A percentile compares a stretch with the other conserved stretches of the same genome.
phyloP scores from a whole-genome alignment of 257 asterid species.

The Gynochthodes officinalis region DNA sequence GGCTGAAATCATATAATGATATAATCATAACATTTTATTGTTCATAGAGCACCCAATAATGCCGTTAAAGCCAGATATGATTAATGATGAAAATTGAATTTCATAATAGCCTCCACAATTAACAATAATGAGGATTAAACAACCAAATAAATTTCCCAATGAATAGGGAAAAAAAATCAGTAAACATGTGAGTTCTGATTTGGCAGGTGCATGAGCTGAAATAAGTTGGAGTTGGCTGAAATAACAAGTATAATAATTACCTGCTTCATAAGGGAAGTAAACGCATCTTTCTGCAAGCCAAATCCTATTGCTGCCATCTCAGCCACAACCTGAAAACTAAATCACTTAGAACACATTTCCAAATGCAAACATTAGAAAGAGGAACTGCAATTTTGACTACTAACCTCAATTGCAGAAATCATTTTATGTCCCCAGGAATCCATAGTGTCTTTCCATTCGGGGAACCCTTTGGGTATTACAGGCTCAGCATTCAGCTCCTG shows the following conservation, averaged over 20 bases:
- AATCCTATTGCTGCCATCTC: slow-evolving; percentile 98
- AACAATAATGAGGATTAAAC: background rate
- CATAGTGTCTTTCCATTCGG: slow-evolving; percentile 88
- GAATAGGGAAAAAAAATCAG: background rate
- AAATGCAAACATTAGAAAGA: slow-evolving; percentile 6
- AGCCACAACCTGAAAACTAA: slow-evolving; percentile 67
- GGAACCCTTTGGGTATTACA: slow-evolving; percentile 92
- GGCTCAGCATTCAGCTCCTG: slow-evolving; percentile 97
- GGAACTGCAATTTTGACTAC: slow-evolving; percentile 19
- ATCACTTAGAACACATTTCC: slow-evolving; percentile 11
- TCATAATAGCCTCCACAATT: background rate
- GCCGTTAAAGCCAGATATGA: background rate
- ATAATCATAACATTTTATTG: background rate
- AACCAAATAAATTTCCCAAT: background rate
- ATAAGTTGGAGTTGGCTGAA: background rate
- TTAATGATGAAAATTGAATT: background rate
- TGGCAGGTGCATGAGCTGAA: background rate
- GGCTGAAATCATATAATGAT: background rate
- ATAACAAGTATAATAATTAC: slow-evolving; percentile 29
- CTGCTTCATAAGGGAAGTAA: slow-evolving; percentile 94
- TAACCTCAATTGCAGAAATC: slow-evolving; percentile 85
- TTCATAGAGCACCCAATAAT: background rate
- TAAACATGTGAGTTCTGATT: background rate
- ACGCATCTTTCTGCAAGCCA: slow-evolving; percentile 88
- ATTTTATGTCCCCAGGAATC: slow-evolving; percentile 93